phyloP scores from a whole-genome alignment of 2,329 filamentous ascomycete species.

The Apiospora pterosperma region DNA sequence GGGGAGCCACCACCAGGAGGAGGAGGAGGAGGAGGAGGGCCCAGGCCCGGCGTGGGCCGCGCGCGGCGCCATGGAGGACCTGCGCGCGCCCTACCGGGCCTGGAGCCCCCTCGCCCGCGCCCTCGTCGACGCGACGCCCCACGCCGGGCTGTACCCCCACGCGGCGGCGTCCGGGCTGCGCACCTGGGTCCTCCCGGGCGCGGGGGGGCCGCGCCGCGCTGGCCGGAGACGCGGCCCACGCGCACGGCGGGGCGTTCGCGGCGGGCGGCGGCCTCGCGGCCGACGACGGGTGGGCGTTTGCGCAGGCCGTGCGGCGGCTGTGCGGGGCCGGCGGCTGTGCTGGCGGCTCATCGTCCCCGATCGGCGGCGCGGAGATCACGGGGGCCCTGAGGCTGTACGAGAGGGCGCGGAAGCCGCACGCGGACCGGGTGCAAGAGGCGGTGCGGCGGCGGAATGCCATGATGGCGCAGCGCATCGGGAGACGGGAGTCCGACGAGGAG shows the following conservation, averaged over 20 bases:
- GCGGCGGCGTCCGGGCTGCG: slow-evolving; percentile 35
- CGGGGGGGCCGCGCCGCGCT: slow-evolving; percentile 31
- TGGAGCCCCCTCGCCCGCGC: slow-evolving; percentile 39
- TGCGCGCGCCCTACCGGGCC: slow-evolving; percentile 34
- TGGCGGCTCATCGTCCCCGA: background rate
- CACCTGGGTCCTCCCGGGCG: slow-evolving; percentile 38
- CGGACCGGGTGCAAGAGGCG: slow-evolving; percentile 30
- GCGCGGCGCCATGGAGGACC: slow-evolving; percentile 30
- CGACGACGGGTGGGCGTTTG: slow-evolving; percentile 40
- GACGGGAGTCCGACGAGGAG: slow-evolving; percentile 33
- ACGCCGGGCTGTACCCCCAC: slow-evolving; percentile 39
- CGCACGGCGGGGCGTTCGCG: slow-evolving; percentile 38
- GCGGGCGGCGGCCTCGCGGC: slow-evolving; percentile 37
- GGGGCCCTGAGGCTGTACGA: slow-evolving; percentile 36
- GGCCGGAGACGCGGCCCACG: slow-evolving; percentile 37
- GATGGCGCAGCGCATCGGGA: slow-evolving; percentile 18
- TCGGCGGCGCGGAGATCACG: slow-evolving; percentile 16
- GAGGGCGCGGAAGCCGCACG: slow-evolving; percentile 38
- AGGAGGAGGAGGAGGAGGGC: too few relatives aligned
- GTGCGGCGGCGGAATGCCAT: slow-evolving; percentile 29
- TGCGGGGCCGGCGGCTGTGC: slow-evolving; percentile 16
- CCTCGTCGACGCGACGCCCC: slow-evolving; percentile 37
- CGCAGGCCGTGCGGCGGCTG: slow-evolving; percentile 33
- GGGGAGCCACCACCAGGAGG: slow-evolving; percentile 37
- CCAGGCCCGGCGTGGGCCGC: slow-evolving; percentile 38